A percentile compares a stretch with the other conserved stretches of the same genome.
phyloP scores from a whole-genome alignment of 2,329 filamentous ascomycete genomes.

The Aspergillus brasiliensis region DNA sequence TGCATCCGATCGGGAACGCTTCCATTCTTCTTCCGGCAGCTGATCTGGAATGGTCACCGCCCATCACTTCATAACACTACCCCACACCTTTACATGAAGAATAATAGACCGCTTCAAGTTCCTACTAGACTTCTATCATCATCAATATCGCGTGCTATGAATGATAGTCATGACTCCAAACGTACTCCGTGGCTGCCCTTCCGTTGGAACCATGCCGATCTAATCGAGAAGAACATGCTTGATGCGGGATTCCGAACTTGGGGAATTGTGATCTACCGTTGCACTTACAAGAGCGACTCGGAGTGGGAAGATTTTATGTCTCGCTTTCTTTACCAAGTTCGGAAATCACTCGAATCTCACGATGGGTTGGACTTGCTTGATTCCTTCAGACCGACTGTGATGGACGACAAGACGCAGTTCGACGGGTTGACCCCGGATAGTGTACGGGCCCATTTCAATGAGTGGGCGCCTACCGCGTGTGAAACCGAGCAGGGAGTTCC shows the following conservation, averaged over 20 bases:
- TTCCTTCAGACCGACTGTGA: not conserved
- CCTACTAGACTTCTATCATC: not conserved
- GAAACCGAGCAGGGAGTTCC: slow-evolving; percentile 6
- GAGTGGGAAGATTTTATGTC: slow-evolving; percentile 11
- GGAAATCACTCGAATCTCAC: not conserved
- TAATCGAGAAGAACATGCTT: not conserved
- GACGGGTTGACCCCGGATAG: not conserved
- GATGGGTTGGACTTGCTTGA: not conserved
- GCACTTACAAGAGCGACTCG: slow-evolving; percentile 8
- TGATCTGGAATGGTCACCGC: not conserved
- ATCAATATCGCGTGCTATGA: not conserved
- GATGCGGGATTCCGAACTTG: not conserved
- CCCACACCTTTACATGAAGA: not conserved
- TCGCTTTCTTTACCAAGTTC: not conserved
- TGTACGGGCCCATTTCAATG: slow-evolving; percentile 5
- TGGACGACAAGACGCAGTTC: slow-evolving; percentile 4
- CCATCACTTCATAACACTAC: not conserved
- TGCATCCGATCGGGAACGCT: not conserved
- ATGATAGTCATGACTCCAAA: not conserved
- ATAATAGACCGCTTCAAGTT: not conserved
- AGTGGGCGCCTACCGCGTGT: not conserved
- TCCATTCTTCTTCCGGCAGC: not conserved
- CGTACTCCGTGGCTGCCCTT: not conserved
- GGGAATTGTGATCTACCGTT: slow-evolving; percentile 9
- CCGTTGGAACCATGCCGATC: not conserved